A percentile compares a stretch with the other conserved stretches of the same genome.
phyloP scores from a whole-genome alignment of 495 filamentous ascomycete genomes.

The Margaritispora aquatica region DNA sequence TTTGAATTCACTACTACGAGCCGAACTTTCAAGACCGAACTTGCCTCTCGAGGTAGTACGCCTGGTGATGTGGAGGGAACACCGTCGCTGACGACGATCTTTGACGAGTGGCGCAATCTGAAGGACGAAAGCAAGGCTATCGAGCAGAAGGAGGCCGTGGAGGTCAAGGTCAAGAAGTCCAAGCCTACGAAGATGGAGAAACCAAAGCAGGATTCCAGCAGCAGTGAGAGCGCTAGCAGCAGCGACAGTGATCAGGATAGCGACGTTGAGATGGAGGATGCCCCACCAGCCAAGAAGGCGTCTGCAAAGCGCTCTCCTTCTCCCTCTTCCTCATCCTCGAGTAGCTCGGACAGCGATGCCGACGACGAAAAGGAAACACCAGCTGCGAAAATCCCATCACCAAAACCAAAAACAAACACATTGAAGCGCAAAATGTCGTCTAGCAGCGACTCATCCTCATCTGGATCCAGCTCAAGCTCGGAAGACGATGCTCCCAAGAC shows the following conservation, averaged over 20 bases:
- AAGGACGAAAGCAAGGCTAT: conserved; percentile 16
- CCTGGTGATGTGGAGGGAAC: conserved; percentile 29
- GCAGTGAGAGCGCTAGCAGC: conserved; percentile 32
- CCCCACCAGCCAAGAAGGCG: conserved; percentile 24
- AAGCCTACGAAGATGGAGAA: conserved; percentile 31
- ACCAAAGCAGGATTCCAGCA: conserved; percentile 16
- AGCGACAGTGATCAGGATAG: conserved; percentile 31
- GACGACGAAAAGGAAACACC: conserved; percentile 50
- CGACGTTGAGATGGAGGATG: conserved; percentile 56
- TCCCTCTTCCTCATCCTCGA: conserved; percentile 41
- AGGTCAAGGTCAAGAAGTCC: conserved; percentile 18
- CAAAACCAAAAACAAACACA: conserved; percentile 33
- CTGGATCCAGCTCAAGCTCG: conserved; percentile 24
- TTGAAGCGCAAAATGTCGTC: conserved; percentile 63
- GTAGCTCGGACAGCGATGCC: conserved; percentile 54
- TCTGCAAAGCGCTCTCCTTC: conserved; percentile 25
- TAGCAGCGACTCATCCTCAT: conserved; percentile 33
- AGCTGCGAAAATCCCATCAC: conserved; percentile 23
- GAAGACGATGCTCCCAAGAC: conserved; percentile 31
- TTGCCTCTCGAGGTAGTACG: conserved; percentile 33
- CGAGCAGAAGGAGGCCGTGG: neutral
- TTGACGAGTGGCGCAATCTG: conserved; percentile 35
- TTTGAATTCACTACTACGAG: conserved; percentile 56
- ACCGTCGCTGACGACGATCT: conserved; percentile 39
- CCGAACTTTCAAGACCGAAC: conserved; percentile 53